Evolutionary conservation across 148 eudicot genomes (phyloP).

Genomic region (Euryodendron excelsum): DNA sequence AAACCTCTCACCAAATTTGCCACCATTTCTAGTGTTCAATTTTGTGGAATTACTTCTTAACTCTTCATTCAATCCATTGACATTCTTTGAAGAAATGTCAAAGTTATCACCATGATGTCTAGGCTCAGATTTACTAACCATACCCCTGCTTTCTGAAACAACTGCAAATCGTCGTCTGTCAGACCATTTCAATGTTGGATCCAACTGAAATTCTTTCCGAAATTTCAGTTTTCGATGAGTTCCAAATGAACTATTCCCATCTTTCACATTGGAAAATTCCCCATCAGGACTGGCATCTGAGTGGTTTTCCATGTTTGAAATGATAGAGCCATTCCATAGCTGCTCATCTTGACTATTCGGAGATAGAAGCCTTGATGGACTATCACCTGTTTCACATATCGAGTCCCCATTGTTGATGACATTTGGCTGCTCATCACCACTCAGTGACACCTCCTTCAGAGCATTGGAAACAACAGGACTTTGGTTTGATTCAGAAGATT

Average conservation of each 20-base stretch:
- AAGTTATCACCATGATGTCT: conserved; percentile 60
- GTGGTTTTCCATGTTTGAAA: conserved; percentile 31
- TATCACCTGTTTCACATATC: conserved; percentile 41
- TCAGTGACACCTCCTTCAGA: conserved; percentile 30
- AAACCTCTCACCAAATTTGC: conserved; percentile 55
- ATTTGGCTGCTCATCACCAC: conserved; percentile 43
- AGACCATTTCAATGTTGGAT: conserved; percentile 49
- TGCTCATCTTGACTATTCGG: conserved; percentile 50
- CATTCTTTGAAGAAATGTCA: too few relatives aligned
- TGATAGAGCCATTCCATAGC: conserved; percentile 30
- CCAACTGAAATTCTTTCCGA: conserved; percentile 44
- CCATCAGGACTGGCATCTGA: conserved; percentile 39
- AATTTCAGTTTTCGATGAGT: conserved; percentile 41
- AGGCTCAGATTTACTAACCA: conserved; percentile 41
- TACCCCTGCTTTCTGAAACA: conserved; percentile 43
- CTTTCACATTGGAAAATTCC: conserved; percentile 36
- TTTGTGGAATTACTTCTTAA: conserved; percentile 46
- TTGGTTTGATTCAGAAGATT: conserved; percentile 42
- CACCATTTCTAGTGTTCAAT: conserved; percentile 42
- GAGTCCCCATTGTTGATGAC: conserved; percentile 27
- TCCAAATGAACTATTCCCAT: conserved; percentile 36
- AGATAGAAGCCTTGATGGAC: conserved; percentile 39
- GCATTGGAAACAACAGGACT: conserved; percentile 30
- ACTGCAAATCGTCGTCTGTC: conserved; percentile 47
- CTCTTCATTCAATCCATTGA: too few relatives aligned